These are phyloP conservation scores for Phanerodontia chrysosporium DNA, from an alignment of 768 basidiomycete genomes.

Conservation along the genomic window DNA sequence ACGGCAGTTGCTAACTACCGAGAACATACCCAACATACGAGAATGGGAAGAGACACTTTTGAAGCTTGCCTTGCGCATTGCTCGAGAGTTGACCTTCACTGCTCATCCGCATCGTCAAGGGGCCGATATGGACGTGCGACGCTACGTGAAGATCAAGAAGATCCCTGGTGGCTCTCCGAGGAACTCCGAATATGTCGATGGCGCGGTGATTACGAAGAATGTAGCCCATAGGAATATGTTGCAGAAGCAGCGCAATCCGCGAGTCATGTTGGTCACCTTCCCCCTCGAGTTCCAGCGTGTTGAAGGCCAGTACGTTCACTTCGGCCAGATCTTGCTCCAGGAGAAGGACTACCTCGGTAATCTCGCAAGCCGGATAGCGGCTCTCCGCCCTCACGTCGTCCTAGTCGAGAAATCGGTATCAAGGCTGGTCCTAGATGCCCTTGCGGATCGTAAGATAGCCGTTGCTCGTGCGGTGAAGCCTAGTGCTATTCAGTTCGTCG, in stretches of 20 bases:
- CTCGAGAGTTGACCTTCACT: constrained; percentile 80
- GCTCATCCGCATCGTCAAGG: constrained; percentile 68
- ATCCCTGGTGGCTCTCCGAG: constrained; percentile 89
- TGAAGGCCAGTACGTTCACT: constrained; percentile 89
- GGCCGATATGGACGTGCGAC: constrained; percentile 91
- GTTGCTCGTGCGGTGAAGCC: constrained; percentile 89
- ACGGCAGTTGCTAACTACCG: constrained; percentile 81
- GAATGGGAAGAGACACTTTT: constrained; percentile 90
- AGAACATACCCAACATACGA: constrained; percentile 72
- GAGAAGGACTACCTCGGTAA: constrained; percentile 92
- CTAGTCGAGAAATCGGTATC: constrained; percentile 91
- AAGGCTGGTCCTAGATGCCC: constrained; percentile 80
- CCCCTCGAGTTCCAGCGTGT: constrained; percentile 91
- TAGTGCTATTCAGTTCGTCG: constrained; percentile 80
- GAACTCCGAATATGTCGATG: constrained; percentile 96
- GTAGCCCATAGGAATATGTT: constrained; percentile 96
- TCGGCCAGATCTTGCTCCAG: constrained; percentile 86
- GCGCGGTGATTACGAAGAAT: constrained; percentile 96
- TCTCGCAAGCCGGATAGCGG: constrained; percentile 84
- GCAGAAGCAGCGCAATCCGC: constrained; percentile 74
- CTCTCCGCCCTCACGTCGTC: constrained; percentile 86
- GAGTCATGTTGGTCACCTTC: constrained; percentile 95
- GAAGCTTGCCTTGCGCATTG: constrained; percentile 78
- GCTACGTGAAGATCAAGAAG: constrained; percentile 98
- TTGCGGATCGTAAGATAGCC: constrained; percentile 80